Base-by-base conservation (phyloP, 2,329 filamentous ascomycete genomes). In the Septoria linicola region DNA sequence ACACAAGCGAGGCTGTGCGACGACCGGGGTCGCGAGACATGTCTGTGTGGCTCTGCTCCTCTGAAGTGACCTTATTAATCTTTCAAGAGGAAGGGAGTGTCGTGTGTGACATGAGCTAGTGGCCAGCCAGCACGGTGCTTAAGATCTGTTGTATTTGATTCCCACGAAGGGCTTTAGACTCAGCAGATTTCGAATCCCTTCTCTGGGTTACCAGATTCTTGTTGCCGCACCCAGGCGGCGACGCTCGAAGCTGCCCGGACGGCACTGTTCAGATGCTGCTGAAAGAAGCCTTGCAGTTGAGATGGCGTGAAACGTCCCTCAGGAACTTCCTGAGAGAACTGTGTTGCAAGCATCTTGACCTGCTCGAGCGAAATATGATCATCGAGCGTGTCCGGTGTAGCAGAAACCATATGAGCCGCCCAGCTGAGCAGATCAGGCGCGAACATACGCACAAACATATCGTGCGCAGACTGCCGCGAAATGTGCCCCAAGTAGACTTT, bases 371-470 rank as follows among this genome's bases (percentile, higher is more conserved):
- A 59, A 10, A 62, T 34, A 30, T 60, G 53, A 19, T 55, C 49
- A 13, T 62, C 54, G 14, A 62, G 48, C 6, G 23, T 36, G 30
- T 57, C 54, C 11, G 31, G 19, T 3, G 40, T 19, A 17, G 40
- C 41, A 3, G 47, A 42, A 8, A 39, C 34, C 34, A 27, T 45
- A 17, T 36, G 43, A 3, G 36, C 41, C 20, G 53, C 51, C 51
- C 55, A 56, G 31, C 46, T 53, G 7, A 62, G 48, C 32, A 62
- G 39, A 8, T 62, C 60, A 4, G 60, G 60, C 13, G 53, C 53
- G 25, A 62, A 62, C 60, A 62, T 62, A 3, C 58, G 51, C 36
- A 59, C 52, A 36, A 62, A 62, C 60, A 62, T 62, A 16, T 59
- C 44, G 27, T 49, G 39, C 0, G 60, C 58, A 19, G 58, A 62